These are phyloP conservation scores for Hypoxylon trugodes DNA, from an alignment of 495 filamentous ascomycete species.

Conservation along the genomic window DNA sequence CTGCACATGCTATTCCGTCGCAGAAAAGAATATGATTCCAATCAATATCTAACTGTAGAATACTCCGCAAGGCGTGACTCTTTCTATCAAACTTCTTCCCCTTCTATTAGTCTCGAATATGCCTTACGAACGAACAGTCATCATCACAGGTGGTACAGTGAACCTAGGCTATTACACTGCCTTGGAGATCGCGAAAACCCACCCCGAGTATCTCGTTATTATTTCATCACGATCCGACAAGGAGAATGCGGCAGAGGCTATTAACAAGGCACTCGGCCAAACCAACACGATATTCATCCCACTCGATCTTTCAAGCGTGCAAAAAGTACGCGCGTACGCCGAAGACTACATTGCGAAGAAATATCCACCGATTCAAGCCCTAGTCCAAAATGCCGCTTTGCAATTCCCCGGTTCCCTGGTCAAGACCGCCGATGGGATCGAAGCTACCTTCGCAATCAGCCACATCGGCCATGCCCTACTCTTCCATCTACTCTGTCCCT, in stretches of 20 bases:
- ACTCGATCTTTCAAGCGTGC: slow-evolving; percentile 50
- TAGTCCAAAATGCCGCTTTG: slow-evolving; percentile 57
- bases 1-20: too few relatives aligned
- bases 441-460: slow-evolving; percentile 44
- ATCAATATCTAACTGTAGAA: too few relatives aligned
- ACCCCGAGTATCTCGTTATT: slow-evolving; percentile 51
- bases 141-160: slow-evolving; percentile 59
- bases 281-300: slow-evolving; percentile 51
- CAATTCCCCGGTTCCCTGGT: slow-evolving; percentile 48
- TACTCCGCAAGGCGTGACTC: too few relatives aligned
- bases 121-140: slow-evolving; percentile 49
- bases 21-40: too few relatives aligned
- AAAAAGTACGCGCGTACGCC: slow-evolving; percentile 51
- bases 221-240: slow-evolving; percentile 55
- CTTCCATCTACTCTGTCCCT: slow-evolving; percentile 67
- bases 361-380: slow-evolving; percentile 51
- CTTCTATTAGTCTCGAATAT: neutral
- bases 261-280: slow-evolving; percentile 50
- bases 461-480: slow-evolving; percentile 64
- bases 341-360: slow-evolving; percentile 42
- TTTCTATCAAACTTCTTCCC: too few relatives aligned
- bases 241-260: slow-evolving; percentile 45
- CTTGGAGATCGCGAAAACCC: slow-evolving; percentile 54
- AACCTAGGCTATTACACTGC: slow-evolving; percentile 58
- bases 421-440: slow-evolving; percentile 52